Percentiles rank a stretch among this genome's conserved stretches.
Conservation (phyloP, 2,329 filamentous ascomycete genomes). For the Arthrobotrys entomopaga region DNA sequence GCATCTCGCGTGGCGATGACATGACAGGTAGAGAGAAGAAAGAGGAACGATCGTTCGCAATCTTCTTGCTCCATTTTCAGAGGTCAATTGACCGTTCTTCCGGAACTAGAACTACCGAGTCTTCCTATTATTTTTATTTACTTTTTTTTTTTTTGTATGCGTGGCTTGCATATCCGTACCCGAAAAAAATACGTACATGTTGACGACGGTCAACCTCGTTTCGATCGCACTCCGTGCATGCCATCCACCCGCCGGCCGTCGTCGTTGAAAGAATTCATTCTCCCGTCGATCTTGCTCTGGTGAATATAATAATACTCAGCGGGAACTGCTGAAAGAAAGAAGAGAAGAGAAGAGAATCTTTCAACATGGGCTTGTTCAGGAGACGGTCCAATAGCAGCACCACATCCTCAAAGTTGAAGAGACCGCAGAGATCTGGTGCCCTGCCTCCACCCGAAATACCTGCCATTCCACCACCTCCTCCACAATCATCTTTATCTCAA, state of each 20-base stretch:
- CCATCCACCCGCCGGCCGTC: neutral
- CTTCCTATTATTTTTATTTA: too few relatives aligned
- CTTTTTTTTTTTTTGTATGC: conserved; percentile 1
- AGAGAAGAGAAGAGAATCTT: too few relatives aligned
- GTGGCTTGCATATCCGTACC: conserved; percentile 31
- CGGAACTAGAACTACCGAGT: too few relatives aligned
- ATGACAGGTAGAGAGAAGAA: neutral
- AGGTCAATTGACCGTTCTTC: neutral
- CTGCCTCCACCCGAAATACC: conserved; percentile 43
- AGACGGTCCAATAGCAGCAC: conserved; percentile 51
- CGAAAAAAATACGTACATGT: conserved; percentile 31
- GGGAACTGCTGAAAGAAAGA: conserved; percentile 11
- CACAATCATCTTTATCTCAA: conserved; percentile 1
- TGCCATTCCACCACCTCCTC: conserved; percentile 39
- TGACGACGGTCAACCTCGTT: conserved; percentile 7
- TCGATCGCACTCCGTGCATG: conserved; percentile 6
- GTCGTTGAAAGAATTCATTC: neutral
- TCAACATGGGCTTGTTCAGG: conserved; percentile 48
- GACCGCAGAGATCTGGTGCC: conserved; percentile 29
- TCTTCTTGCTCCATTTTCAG: conserved; percentile 1
- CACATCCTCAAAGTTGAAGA: conserved; percentile 52
- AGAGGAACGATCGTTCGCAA: conserved; percentile 13
- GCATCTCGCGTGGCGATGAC: neutral
- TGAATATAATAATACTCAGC: conserved; percentile 8
- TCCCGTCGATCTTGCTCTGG: conserved; percentile 25